Conservation (phyloP, 306 rosid genomes). For the Rosa persica region DNA sequence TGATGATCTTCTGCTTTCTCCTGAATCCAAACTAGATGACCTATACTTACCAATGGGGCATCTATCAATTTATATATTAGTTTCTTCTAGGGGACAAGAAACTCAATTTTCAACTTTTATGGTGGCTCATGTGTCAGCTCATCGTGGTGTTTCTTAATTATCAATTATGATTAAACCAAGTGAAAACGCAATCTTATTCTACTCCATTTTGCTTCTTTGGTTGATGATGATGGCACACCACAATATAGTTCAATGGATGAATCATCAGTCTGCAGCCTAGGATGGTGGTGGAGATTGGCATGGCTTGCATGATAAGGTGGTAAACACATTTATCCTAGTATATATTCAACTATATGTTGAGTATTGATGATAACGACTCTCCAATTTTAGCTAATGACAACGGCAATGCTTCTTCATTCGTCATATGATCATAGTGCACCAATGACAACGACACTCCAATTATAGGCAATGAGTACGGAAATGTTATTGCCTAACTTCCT, state of each 20-base stretch:
- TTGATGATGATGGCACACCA: conserved; percentile 3
- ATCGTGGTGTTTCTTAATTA: background rate
- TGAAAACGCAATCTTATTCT: background rate
- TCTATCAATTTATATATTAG: background rate
- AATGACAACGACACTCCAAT: background rate
- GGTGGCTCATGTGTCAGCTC: conserved; percentile 13
- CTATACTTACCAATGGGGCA: background rate
- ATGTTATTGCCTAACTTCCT: background rate
- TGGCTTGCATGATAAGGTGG: conserved; percentile 12
- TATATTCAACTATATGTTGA: background rate
- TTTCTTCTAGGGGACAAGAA: background rate
- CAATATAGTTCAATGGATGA: background rate
- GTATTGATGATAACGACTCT: background rate
- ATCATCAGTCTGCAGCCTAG: background rate
- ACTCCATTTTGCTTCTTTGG: background rate
- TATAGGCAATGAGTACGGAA: background rate
- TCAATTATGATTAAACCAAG: background rate
- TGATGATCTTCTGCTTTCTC: conserved; percentile 15
- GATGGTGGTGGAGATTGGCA: conserved; percentile 4
- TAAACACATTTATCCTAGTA: background rate
- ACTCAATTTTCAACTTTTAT: background rate
- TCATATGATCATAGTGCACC: background rate
- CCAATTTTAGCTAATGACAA: background rate
- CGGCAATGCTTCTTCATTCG: background rate
- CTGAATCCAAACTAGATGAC: background rate